Evolutionary conservation across 345 rosid genomes (phyloP), one percentile per base, ranked within the genome.

Genomic region (Cardiospermum halicacabum): DNA sequence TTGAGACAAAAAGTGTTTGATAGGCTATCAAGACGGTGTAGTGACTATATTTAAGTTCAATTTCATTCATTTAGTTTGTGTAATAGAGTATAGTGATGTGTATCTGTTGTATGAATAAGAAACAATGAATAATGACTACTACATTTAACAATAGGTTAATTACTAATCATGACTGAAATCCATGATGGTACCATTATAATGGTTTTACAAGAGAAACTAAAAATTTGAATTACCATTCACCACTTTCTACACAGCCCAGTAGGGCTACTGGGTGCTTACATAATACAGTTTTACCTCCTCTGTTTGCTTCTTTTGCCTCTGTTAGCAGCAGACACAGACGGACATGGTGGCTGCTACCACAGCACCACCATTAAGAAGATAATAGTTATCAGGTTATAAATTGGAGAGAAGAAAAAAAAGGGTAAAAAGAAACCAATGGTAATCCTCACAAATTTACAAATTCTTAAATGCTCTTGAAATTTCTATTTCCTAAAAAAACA

Each of bases 361-460:
- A 53, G 60, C 73, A 53, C 72, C 58, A 66, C 27, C 65, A 63
- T 59, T 32, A 45, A 62, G 67, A 59, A 34, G 53, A 62, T 55
- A 39, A 63, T 56, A 62, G 43, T 68, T 56, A n/a, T n/a, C n/a
- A 53, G 74, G 69, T 60, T 37, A 69, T 39, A 67, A 56, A 69
- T 69, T 30, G 18, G 31, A 26, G 60, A 67, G 58, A 56, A 31
- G 6, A 8, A 18, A 65, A 53, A 36, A 26, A 64, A 67, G 58
- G 59, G 56, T 34, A 8, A 18, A 65, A 53, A 26, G 63, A 62
- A 72, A 49, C 43, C 62, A 62, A 67, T n/a, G n/a, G n/a, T n/a
- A n/a, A 37, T 43, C 34, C 78, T 72, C 79, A 76, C 75, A 69
- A 82, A 82, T 82, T 69, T 82, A 74, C 86, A 82, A 37, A 82